Evolutionary conservation across 192 early-diverging fungal genomes (phyloP), one percentile per base, ranked within the genome.

Genomic region (Linderina pennispora): DNA sequence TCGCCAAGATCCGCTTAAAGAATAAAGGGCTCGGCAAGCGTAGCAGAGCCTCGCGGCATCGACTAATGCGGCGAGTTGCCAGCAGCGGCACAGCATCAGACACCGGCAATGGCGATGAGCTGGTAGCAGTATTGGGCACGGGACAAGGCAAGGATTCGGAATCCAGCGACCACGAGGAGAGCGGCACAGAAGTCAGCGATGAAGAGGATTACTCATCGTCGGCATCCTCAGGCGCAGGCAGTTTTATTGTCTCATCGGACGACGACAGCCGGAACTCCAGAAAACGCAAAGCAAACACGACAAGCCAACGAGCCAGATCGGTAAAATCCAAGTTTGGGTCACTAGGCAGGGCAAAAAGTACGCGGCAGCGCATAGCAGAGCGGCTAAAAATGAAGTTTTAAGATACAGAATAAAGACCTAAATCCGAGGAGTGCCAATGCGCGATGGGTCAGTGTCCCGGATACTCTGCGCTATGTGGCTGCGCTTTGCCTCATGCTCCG

Each of bases 321-420:
- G 22, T 28, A 11, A 54, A 16, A 8, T 20, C 39, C 8, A 11
- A 25, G 22, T 21, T 23, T 2, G 25, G 20, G 22, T 4, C 36
- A 34, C 20, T 23, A 20, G 39, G 36, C 18, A 50, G 39, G 21
- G 35, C 52, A 21, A 50, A 55, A n/a, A 57, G 48, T 23, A 56
- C 52, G 1, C 51, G 53, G 28, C 60, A 52, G 33, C 55, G 61
- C 2, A 63, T 71, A 37, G 67, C 67, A 3, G 60, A 71, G 41
- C 55, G 57, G 2, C 53, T 71, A 50, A 71, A 64, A 40, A 47
- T 71, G n/a, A 71, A 63, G 40, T 46, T 70, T 42, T 70, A 38
- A 53, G 53, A 34, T n/a, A 35, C 14, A 21, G 19, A 14, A 2
- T 13, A 15, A 22, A 16, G 22, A 7, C 11, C 42, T 62, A 61